Base-by-base conservation (phyloP, 2,329 filamentous ascomycete species). In the Pseudocercospora fuligena region DNA sequence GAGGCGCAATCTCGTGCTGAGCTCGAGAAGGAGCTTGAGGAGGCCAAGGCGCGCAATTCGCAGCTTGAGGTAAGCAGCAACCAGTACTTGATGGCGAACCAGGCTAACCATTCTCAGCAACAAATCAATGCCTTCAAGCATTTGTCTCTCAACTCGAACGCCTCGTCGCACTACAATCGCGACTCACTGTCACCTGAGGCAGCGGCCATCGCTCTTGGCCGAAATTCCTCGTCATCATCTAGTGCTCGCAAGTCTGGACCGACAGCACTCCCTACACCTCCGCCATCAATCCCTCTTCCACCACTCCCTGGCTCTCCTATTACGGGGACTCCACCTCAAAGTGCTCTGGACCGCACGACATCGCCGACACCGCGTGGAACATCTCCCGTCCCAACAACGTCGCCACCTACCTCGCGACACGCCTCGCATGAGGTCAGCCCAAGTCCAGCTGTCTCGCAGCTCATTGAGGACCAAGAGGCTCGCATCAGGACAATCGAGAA, bases 401-500 rank as follows among this genome's bases (percentile, higher is more conserved):
- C 87, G 75, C 80, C 88, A 73, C 80, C 87, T 31, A 89, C 82
- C 70, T 89, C 88, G 49, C 86, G 93, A 11, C 92, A 94, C 66
- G 85, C 88, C 19, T 96, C 93, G 84, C 69, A 73, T 27, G 73
- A 77, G 47, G 68, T 73, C 54, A 69, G 64, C 31, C 72, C 70
- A 33, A 96, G 97, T 74, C 86, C 89, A 64, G 85, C 90, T 60
- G 87, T 90, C 66, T 88, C 90, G 59, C 94, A 97, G 75, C 87
- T 97, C 71, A 88, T 94, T 67, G 94, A 98, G 76, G 95, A 99
- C 74, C 94, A 97, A 78, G 95, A 99, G 78, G 92, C 92, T 51
- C 93, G 94, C 70, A 96, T 99, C 77, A 90, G 92, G 67, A 96
- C 93, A 6, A 97, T 99, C 69, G 94, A 99, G 84, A 98, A 97